Evolutionary conservation across 805 yeast genomes (phyloP).

Genomic region (Cephaloascus fragrans): DNA sequence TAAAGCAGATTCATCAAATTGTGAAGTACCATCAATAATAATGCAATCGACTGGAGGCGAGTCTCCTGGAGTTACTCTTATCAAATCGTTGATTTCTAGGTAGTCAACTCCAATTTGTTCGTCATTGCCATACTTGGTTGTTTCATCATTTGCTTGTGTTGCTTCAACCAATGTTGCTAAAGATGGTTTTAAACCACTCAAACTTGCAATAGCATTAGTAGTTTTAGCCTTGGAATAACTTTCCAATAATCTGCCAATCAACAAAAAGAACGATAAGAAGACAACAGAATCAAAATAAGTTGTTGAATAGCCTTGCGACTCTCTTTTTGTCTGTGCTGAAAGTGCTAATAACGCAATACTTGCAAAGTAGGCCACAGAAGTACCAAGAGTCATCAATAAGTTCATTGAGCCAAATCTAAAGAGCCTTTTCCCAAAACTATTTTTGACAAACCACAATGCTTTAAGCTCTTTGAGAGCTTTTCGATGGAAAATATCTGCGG

Average conservation of each 20-base stretch:
- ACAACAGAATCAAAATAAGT: slow-evolving; percentile 76
- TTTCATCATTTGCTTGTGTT: slow-evolving; percentile 4
- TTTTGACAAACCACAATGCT: slow-evolving; percentile 46
- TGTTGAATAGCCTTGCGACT: slow-evolving; percentile 37
- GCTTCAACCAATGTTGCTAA: slow-evolving; percentile 33
- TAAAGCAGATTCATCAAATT: slow-evolving; percentile 52
- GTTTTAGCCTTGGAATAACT: slow-evolving; percentile 58
- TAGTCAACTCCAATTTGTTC: slow-evolving; percentile 26
- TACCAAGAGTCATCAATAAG: slow-evolving; percentile 62
- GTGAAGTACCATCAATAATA: slow-evolving; percentile 32
- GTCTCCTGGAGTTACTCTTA: slow-evolving; percentile 42
- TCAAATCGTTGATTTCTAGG: slow-evolving; percentile 42
- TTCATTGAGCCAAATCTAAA: slow-evolving; percentile 75
- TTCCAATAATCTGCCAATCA: slow-evolving; percentile 64
- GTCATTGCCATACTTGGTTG: slow-evolving; percentile 15
- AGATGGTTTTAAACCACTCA: slow-evolving; percentile 41
- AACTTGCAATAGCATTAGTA: slow-evolving; percentile 48
- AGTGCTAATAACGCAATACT: slow-evolving; percentile 47
- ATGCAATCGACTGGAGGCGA: slow-evolving; percentile 54
- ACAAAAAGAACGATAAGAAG: slow-evolving; percentile 59
- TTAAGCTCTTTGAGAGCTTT: slow-evolving; percentile 55
- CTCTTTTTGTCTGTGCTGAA: slow-evolving; percentile 21
- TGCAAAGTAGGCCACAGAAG: slow-evolving; percentile 61
- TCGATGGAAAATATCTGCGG: slow-evolving; percentile 62
- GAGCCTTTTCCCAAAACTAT: slow-evolving; percentile 44